These are phyloP conservation scores for Ustilago sp. DNA, from an alignment of 1,284 basidiomycete species.

Conservation along the genomic window DNA sequence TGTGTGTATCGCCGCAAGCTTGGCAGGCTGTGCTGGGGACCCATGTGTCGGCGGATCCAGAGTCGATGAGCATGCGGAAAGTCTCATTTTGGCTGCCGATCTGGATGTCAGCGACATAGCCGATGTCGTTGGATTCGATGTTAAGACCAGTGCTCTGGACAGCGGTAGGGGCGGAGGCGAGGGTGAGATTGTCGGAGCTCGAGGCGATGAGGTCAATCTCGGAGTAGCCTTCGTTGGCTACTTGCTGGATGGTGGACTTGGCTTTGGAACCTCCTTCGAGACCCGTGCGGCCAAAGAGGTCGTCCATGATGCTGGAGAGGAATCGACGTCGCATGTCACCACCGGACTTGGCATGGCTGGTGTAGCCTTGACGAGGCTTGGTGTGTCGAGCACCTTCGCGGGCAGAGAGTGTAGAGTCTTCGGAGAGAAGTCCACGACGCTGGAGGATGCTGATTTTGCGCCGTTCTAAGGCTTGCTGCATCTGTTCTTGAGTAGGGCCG, in stretches of 20 bases:
- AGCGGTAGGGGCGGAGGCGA: slow-evolving; percentile 70
- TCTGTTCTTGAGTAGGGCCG: slow-evolving; percentile 31
- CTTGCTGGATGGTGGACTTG: slow-evolving; percentile 21
- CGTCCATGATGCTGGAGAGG: slow-evolving; percentile 30
- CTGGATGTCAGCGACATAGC: slow-evolving; percentile 79
- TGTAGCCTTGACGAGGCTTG: slow-evolving; percentile 44
- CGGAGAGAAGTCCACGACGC: slow-evolving; percentile 16
- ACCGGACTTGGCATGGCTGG: slow-evolving; percentile 18
- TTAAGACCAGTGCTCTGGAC: slow-evolving; percentile 78
- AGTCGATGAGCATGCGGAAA: slow-evolving; percentile 80
- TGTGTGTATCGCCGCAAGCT: slow-evolving; percentile 71
- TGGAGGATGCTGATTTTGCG: slow-evolving; percentile 34
- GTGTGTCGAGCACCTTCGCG: slow-evolving; percentile 6
- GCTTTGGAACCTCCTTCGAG: slow-evolving; percentile 24
- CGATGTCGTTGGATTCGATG: slow-evolving; percentile 77
- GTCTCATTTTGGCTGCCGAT: slow-evolving; percentile 81
- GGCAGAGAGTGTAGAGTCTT: not conserved
- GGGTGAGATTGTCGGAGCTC: slow-evolving; percentile 37
- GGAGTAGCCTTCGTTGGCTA: slow-evolving; percentile 28
- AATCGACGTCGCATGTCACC: slow-evolving; percentile 35
- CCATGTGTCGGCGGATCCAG: slow-evolving; percentile 87
- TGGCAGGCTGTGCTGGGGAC: slow-evolving; percentile 55
- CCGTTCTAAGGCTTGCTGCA: slow-evolving; percentile 32
- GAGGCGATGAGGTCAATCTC: slow-evolving; percentile 35
- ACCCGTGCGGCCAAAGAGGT: slow-evolving; percentile 30